Evolutionary conservation across 2,329 filamentous ascomycete species (phyloP), one percentile per base, ranked within the genome.

Genomic region (Davidsoniella virescens): DNA sequence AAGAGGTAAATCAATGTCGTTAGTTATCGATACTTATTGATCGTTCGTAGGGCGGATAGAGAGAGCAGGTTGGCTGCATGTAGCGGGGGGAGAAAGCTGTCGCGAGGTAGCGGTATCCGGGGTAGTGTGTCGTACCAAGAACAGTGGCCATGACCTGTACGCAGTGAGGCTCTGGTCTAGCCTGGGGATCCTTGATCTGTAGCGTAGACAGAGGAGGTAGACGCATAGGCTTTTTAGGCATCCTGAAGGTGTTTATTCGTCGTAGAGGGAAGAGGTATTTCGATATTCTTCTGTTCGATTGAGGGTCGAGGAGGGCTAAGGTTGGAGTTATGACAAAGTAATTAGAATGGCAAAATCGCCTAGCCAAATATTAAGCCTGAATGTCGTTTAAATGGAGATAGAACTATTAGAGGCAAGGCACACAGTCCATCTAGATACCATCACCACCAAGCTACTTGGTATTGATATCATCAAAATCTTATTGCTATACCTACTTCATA

Each of bases 131-230:
- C 45, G 12, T 65, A 76, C 73, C 67, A 36, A 78, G 67, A 16
- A 79, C 73, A 14, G 69, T 70, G 18, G 71, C 70, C 75, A 78
- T 78, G 62, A 75, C 65, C 44, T 63, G 60, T 46, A 76, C 61
- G 59, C 75, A 79, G 5, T 73, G 72, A 56, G 73, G 73, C 54
- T 69, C 64, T 47, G 65, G 61, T 56, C 65, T 58, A 53, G 65
- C 66, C 62, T 73, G 74, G 17, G 73, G 69, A 53, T 72, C 64
- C 59, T 70, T 68, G 54, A 78, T 72, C 54, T 73, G 73, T 49
- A 78, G 67, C 36, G 60, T 60, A 59, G 70, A 69, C 54, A 80
- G 63, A 2, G 76, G 76, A 53, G 75, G 73, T 2, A 82, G 68
- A 43, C 73, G 73, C 44, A 76, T 75, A 25, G 73, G 68, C 56